phyloP scores from a whole-genome alignment of 257 asterid species.

The Capsicum rhomboideum region DNA sequence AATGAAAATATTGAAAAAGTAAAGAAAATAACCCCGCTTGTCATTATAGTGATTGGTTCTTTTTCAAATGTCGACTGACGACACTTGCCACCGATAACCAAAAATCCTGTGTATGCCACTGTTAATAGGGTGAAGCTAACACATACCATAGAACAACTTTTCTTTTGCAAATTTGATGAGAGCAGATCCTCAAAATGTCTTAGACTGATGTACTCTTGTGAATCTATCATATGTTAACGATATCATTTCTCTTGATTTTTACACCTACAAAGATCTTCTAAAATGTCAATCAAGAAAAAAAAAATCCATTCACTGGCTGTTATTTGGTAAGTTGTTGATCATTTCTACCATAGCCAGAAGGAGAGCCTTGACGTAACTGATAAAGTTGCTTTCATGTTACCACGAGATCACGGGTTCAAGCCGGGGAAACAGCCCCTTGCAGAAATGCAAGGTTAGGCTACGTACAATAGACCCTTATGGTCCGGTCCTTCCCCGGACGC shows the following conservation, averaged over 20 bases:
- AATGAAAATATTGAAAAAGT: too few relatives aligned
- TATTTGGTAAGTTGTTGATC: not conserved
- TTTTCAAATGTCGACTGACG: not conserved
- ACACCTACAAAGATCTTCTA: not conserved
- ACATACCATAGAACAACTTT: not conserved
- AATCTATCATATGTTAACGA: not conserved
- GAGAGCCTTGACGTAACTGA: too few relatives aligned
- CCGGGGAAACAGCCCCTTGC: too few relatives aligned
- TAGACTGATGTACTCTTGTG: not conserved
- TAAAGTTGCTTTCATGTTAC: too few relatives aligned
- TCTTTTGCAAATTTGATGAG: not conserved
- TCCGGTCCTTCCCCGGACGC: too few relatives aligned
- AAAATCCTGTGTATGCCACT: not conserved
- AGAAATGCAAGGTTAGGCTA: too few relatives aligned
- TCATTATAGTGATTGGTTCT: too few relatives aligned
- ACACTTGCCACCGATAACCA: not conserved
- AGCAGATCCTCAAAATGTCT: not conserved
- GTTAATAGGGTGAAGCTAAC: not conserved
- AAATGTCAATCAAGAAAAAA: not conserved
- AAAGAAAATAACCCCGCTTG: not conserved
- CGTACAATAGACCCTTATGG: too few relatives aligned
- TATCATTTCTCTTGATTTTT: not conserved
- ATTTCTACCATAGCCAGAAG: not conserved
- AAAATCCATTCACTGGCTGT: not conserved
- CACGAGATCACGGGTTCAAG: too few relatives aligned